These are phyloP conservation scores for Pseudogymnoascus sp. DNA, from an alignment of 2,329 filamentous ascomycete genomes.

Conservation along the genomic window DNA sequence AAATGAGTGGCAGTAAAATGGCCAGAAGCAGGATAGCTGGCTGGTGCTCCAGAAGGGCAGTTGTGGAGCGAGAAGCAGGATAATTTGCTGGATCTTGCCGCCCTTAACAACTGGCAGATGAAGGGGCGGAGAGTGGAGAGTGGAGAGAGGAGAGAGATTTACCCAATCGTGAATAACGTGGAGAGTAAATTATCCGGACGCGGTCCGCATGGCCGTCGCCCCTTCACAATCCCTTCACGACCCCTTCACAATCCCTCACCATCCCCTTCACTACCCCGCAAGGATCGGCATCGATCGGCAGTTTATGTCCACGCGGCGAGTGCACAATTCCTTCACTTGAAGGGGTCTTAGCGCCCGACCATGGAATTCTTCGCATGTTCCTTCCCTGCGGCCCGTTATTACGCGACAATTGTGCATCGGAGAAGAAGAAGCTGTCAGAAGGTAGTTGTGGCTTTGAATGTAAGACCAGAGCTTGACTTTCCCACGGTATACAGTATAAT, in stretches of 20 bases:
- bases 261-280: constrained; percentile 5
- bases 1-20: neutral
- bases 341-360: neutral
- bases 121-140: neutral
- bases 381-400: constrained; percentile 6
- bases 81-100: neutral
- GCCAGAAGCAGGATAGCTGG: neutral
- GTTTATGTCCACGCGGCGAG: neutral
- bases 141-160: neutral
- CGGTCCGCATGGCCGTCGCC: neutral
- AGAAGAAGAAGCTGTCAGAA: neutral
- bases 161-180: neutral
- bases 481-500: neutral
- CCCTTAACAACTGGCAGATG: constrained; percentile 2
- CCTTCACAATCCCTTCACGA: neutral
- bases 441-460: neutral
- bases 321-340: neutral
- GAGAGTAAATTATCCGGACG: neutral
- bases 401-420: neutral
- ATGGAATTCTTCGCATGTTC: neutral
- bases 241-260: neutral
- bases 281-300: neutral
- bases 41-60: neutral
- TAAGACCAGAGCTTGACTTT: neutral
- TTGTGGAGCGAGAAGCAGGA: neutral